Percentiles rank a stretch among this genome's conserved stretches.
Conservation (phyloP, 257 asterid genomes). For the Gentiana dahurica region DNA sequence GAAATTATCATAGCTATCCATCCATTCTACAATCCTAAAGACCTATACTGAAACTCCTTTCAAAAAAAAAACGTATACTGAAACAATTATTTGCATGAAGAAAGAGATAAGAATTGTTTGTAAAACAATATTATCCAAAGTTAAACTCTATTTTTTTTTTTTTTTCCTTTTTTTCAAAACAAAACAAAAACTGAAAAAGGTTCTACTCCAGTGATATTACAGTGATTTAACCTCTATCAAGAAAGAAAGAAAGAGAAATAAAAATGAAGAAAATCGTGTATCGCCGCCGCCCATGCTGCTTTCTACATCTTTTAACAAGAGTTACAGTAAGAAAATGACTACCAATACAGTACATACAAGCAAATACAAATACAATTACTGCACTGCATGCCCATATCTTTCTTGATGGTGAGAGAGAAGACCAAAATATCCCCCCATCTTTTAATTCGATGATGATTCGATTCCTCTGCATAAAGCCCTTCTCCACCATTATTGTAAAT, state of each 20-base stretch:
- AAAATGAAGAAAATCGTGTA: conserved; percentile 13
- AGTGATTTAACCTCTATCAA: conserved; percentile 19
- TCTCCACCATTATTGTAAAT: conserved; percentile 6
- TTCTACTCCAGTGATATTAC: conserved; percentile 31
- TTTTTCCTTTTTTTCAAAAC: no score
- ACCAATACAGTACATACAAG: conserved; percentile 33
- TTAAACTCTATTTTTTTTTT: conserved; percentile 27
- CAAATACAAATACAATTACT: conserved; percentile 16
- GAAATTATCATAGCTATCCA: no score
- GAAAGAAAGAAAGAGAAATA: neutral
- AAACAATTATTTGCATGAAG: conserved; percentile 3
- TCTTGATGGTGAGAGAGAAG: neutral
- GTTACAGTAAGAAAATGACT: conserved; percentile 22
- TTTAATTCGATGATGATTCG: conserved; percentile 7
- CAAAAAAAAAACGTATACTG: no score
- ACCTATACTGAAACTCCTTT: no score
- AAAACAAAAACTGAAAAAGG: neutral
- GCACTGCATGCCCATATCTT: neutral
- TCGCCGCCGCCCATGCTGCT: conserved; percentile 19
- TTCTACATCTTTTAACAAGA: conserved; percentile 14
- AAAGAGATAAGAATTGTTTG: neutral
- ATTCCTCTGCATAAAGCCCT: neutral
- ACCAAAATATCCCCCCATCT: neutral
- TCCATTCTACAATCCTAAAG: no score
- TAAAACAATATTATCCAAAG: conserved; percentile 10